Evolutionary conservation across 2,329 filamentous ascomycete genomes (phyloP).

Genomic region (Diaporthe humulicola): DNA sequence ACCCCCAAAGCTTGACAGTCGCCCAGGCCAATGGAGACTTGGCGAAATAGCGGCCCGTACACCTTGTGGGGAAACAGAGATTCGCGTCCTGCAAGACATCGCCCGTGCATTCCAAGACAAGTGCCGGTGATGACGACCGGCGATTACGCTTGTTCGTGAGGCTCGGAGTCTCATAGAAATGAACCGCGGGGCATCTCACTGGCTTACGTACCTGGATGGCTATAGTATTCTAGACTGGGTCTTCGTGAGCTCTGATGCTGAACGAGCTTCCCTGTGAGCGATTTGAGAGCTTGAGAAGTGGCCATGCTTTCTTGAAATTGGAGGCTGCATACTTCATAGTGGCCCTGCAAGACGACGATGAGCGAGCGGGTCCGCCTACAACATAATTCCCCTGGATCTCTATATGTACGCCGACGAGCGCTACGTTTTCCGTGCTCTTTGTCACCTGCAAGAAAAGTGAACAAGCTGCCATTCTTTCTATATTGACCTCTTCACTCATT

Average conservation of each 20-base stretch:
- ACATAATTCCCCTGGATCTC: neutral
- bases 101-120: constrained; percentile 4
- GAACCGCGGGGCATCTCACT: constrained; percentile 8
- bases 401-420: neutral
- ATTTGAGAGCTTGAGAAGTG: neutral
- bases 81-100: constrained; percentile 16
- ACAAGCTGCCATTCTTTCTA: neutral
- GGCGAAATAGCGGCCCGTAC: constrained; percentile 12
- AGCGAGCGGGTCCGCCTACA: neutral
- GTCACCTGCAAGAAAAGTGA: neutral
- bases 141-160: constrained; percentile 10
- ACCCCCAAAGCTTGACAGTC: constrained; percentile 9
- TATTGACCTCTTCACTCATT: neutral
- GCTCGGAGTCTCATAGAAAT: constrained; percentile 4
- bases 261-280: neutral
- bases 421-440: neutral
- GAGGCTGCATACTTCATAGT: neutral
- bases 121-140: constrained; percentile 20
- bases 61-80: constrained; percentile 7
- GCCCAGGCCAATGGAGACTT: neutral
- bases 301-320: neutral
- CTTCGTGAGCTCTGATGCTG: neutral
- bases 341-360: neutral
- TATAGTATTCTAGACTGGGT: too few relatives aligned
- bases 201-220: neutral